Base-by-base conservation (phyloP, 2,329 filamentous ascomycete species). In the Ramichloridium luteum region DNA sequence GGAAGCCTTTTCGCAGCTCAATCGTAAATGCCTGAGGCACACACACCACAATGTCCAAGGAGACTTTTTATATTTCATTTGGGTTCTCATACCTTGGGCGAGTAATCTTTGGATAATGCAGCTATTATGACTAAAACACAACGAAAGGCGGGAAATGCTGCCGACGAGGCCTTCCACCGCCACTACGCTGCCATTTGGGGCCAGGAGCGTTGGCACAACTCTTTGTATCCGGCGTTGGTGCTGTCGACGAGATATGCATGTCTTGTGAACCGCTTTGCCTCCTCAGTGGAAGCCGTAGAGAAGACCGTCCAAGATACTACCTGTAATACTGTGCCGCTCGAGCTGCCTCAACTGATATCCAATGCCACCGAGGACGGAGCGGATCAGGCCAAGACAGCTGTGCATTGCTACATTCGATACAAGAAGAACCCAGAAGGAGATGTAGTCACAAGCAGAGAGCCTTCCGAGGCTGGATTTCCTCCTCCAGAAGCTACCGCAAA, bases 151-250 rank as follows among this genome's bases (percentile, higher is more conserved):
- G 34, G 39, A 13, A 16, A 36, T 4, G 43, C 41, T 12, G 40
- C 48, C 6, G 40, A 47, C 12, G 48, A 50, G 6, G 40, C 48
- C 6, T 53, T 52, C 29, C 41, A 50, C 25, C 39, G 43, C n/a
- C 49, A 51, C 36, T 52, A 49, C 22, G 40, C 50, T 25, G 38
- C 38, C 1, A 49, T 44, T 13, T 49, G 44, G 42, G 45, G 44
- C 18, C 38, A 39, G 23, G 44, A 48, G 29, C 37, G 51, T 34
- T 54, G 51, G 51, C 30, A 43, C 5, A 27, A 37, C 10, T 48
- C 42, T 3, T 37, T 54, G 14, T 44, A 47, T 14, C 44, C 43
- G 18, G 45, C 50, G 6, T 35, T 53, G 5, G 32, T 41, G 6
- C 27, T 36, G 16, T 36, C 41, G 2, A 46, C 45, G 2, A 37